phyloP scores from a whole-genome alignment of 2,329 filamentous ascomycete species.

The Exophiala bonariae region DNA sequence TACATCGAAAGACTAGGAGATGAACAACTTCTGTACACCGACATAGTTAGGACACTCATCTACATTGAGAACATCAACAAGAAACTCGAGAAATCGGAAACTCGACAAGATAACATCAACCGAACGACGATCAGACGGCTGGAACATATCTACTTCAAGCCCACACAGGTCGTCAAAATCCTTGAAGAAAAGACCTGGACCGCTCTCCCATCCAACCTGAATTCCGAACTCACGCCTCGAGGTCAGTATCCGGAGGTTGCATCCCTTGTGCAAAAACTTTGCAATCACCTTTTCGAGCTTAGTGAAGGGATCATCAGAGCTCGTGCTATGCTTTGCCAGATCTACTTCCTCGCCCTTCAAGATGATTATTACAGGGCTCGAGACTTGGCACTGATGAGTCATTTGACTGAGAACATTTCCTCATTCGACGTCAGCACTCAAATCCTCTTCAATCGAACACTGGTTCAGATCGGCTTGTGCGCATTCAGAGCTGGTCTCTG shows the following conservation, averaged over 20 bases:
- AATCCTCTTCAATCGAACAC: constrained; percentile 96
- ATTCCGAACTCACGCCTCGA: constrained; percentile 81
- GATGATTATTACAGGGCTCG: constrained; percentile 97
- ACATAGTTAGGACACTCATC: constrained; percentile 81
- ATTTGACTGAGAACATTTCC: constrained; percentile 93
- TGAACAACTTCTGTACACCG: constrained; percentile 86
- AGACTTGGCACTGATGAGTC: constrained; percentile 99
- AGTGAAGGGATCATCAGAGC: constrained; percentile 95
- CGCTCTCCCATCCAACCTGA: constrained; percentile 64
- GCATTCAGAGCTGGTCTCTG: constrained; percentile 96
- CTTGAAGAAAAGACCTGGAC: constrained; percentile 96
- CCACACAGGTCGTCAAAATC: constrained; percentile 86
- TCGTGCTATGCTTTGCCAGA: constrained; percentile 95
- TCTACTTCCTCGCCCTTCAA: constrained; percentile 96
- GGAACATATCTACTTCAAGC: constrained; percentile 99
- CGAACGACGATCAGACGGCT: constrained; percentile 89
- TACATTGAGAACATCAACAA: constrained; percentile 83
- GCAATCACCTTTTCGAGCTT: constrained; percentile 91
- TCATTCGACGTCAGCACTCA: constrained; percentile 97
- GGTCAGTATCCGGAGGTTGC: constrained; percentile 66
- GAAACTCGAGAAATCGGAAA: constrained; percentile 63
- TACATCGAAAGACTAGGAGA: constrained; percentile 95
- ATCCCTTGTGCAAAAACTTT: constrained; percentile 79
- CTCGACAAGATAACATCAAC: constrained; percentile 85
- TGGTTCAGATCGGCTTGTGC: constrained; percentile 96